Conservation (phyloP, 176 grass and related monocot genomes). For the Oryza longistaminata region DNA sequence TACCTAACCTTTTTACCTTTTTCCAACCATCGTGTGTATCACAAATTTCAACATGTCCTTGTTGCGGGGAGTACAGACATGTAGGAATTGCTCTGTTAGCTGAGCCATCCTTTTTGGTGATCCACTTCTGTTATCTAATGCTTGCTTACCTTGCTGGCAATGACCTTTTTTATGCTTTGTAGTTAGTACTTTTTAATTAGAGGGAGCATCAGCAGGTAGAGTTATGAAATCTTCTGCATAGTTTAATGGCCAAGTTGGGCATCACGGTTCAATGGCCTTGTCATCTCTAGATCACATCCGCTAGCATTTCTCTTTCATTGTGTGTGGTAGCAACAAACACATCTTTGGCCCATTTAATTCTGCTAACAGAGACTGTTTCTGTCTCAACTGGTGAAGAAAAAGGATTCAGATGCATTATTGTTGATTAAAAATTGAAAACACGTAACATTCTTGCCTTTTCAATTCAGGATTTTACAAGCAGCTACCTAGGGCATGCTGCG, state of each 20-base stretch:
- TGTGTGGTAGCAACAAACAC: neutral
- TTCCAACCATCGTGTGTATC: conserved; percentile 4
- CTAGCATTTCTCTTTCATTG: conserved; percentile 26
- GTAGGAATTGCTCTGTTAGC: conserved; percentile 39
- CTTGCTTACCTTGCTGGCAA: conserved; percentile 26
- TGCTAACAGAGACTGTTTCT: conserved; percentile 28
- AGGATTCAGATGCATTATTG: conserved; percentile 4
- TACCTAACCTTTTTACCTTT: neutral
- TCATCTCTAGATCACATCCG: conserved; percentile 32
- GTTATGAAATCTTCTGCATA: neutral
- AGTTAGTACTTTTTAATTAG: conserved; percentile 10
- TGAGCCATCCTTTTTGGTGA: conserved; percentile 37
- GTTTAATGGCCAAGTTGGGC: neutral
- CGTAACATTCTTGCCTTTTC: conserved; percentile 31
- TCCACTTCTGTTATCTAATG: conserved; percentile 26
- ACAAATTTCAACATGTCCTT: conserved; percentile 35
- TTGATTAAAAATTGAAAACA: conserved; percentile 21
- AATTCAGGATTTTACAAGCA: conserved; percentile 57
- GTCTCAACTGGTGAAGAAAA: conserved; percentile 24
- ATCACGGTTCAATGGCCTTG: neutral
- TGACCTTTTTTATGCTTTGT: neutral
- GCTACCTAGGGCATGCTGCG: conserved; percentile 55
- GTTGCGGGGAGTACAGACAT: conserved; percentile 32
- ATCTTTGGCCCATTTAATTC: neutral
- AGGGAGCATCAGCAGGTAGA: conserved; percentile 17